Evolutionary conservation across 495 filamentous ascomycete genomes (phyloP).

Genomic region (Rostrohypoxylon terebratum): DNA sequence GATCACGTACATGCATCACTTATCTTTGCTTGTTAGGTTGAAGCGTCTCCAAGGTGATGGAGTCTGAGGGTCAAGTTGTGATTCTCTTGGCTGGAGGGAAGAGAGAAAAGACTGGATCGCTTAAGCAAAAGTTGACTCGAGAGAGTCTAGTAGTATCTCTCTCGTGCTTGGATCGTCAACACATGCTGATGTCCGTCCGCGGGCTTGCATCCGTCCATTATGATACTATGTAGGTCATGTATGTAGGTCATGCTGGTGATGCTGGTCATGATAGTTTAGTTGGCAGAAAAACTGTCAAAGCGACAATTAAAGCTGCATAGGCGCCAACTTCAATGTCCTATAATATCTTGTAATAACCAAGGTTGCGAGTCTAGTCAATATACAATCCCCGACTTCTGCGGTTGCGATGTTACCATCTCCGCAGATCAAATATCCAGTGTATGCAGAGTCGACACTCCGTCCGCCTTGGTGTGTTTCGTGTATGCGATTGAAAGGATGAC

Average conservation of each 20-base stretch:
- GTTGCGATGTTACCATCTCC: conserved; percentile 39
- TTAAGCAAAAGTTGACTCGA: conserved; percentile 14
- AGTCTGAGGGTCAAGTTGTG: conserved; percentile 23
- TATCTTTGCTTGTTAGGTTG: conserved; percentile 19
- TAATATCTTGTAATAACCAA: conserved; percentile 23
- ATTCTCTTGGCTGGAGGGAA: conserved; percentile 10
- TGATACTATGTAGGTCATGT: too few relatives aligned
- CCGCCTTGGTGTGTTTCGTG: neutral
- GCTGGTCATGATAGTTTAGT: neutral
- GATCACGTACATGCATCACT: conserved; percentile 22
- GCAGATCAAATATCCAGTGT: conserved; percentile 36
- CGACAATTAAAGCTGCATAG: conserved; percentile 45
- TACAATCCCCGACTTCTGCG: conserved; percentile 30
- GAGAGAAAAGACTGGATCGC: conserved; percentile 17
- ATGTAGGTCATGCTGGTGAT: too few relatives aligned
- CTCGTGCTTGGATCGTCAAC: neutral
- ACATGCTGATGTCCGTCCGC: too few relatives aligned
- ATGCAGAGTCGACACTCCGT: conserved; percentile 5
- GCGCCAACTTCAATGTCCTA: conserved; percentile 23
- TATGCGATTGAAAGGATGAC: neutral
- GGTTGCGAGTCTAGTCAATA: conserved; percentile 15
- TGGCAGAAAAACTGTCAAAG: conserved; percentile 34
- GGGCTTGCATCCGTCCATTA: too few relatives aligned
- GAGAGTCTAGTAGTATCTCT: neutral
- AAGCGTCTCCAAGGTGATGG: conserved; percentile 8